phyloP scores from a whole-genome alignment of 2,329 filamentous ascomycete genomes.

The Colletotrichum sp. region DNA sequence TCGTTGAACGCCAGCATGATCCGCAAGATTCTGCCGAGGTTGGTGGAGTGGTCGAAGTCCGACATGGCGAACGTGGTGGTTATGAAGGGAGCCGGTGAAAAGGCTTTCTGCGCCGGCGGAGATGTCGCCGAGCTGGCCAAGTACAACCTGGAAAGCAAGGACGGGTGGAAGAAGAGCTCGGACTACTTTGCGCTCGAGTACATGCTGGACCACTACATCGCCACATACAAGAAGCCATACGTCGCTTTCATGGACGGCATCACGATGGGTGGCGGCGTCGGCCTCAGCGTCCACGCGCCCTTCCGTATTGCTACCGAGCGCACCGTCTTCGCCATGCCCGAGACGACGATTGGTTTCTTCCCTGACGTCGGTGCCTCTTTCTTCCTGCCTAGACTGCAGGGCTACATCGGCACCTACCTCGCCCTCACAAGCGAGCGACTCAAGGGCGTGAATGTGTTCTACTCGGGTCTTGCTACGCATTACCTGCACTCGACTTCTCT shows the following conservation, averaged over 20 bases:
- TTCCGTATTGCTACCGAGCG: slow-evolving; percentile 96
- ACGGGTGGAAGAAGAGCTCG: slow-evolving; percentile 76
- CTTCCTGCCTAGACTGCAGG: slow-evolving; percentile 90
- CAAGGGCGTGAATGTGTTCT: slow-evolving; percentile 84
- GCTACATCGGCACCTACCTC: slow-evolving; percentile 87
- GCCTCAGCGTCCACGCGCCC: slow-evolving; percentile 91
- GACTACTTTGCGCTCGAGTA: slow-evolving; percentile 97
- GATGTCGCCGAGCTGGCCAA: slow-evolving; percentile 83
- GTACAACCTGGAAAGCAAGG: slow-evolving; percentile 69
- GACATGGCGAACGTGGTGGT: slow-evolving; percentile 92
- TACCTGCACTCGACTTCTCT: slow-evolving; percentile 92
- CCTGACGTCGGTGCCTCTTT: slow-evolving; percentile 97
- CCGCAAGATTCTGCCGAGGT: slow-evolving; percentile 86
- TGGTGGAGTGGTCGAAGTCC: slow-evolving; percentile 94
- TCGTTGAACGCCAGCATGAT: slow-evolving; percentile 94
- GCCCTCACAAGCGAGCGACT: slow-evolving; percentile 88
- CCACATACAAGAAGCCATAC: slow-evolving; percentile 91
- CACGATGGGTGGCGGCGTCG: slow-evolving; percentile 98
- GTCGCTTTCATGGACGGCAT: slow-evolving; percentile 97
- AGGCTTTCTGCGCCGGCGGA: slow-evolving; percentile 91
- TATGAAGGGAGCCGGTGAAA: slow-evolving; percentile 86
- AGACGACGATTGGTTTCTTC: slow-evolving; percentile 98
- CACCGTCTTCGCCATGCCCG: slow-evolving; percentile 97
- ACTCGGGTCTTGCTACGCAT: slow-evolving; percentile 91
- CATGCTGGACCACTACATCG: slow-evolving; percentile 92